phyloP scores from a whole-genome alignment of 2,329 filamentous ascomycete genomes.

The Ophioceras dolichostomum region DNA sequence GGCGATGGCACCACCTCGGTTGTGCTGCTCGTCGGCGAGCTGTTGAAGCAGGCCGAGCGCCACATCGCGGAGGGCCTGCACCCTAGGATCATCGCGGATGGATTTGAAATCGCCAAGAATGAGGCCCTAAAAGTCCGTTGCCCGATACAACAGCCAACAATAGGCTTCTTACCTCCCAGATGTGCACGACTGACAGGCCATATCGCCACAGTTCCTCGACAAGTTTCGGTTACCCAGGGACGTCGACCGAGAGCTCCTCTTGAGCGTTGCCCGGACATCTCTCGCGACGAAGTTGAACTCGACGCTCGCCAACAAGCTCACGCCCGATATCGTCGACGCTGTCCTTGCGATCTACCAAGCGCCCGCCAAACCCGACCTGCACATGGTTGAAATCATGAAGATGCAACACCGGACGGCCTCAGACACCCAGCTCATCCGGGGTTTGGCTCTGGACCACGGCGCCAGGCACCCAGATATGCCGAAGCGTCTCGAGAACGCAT shows the following conservation, averaged over 20 bases:
- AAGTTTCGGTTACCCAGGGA: conserved; percentile 80
- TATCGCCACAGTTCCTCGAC: conserved; percentile 63
- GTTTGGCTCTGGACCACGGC: conserved; percentile 87
- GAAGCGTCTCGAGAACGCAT: conserved; percentile 89
- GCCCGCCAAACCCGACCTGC: conserved; percentile 84
- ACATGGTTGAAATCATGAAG: conserved; percentile 99
- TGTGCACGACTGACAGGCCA: background rate
- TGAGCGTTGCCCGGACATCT: conserved; percentile 88
- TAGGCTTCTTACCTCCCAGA: too few relatives aligned
- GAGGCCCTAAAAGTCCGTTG: conserved; percentile 68
- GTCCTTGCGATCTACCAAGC: conserved; percentile 88
- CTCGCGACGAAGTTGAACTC: conserved; percentile 91
- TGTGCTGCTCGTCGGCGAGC: conserved; percentile 87
- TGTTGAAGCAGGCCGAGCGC: conserved; percentile 93
- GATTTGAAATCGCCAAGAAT: conserved; percentile 91
- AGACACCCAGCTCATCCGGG: conserved; percentile 90
- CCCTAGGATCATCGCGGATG: conserved; percentile 91
- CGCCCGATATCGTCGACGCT: conserved; percentile 89
- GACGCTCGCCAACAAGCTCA: conserved; percentile 79
- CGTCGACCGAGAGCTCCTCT: conserved; percentile 84
- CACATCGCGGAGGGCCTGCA: conserved; percentile 96
- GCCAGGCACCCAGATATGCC: conserved; percentile 97
- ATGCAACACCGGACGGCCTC: conserved; percentile 97
- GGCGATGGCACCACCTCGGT: conserved; percentile 97
- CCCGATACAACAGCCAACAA: too few relatives aligned